Base-by-base conservation (phyloP, 2,329 filamentous ascomycete genomes). In the Aureobasidium mangrovei region DNA sequence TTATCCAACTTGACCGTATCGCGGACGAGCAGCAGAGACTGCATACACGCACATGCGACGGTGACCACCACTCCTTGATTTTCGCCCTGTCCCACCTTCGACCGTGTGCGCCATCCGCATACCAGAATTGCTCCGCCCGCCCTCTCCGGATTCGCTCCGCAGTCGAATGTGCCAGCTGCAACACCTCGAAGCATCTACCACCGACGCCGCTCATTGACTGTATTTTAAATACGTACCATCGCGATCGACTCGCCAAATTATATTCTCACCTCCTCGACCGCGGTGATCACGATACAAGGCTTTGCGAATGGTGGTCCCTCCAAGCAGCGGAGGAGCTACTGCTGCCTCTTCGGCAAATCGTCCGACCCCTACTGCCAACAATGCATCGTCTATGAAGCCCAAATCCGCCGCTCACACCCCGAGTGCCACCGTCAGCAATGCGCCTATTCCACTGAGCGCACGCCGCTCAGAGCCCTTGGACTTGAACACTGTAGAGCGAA, bases 401-500 rank as follows among this genome's bases (percentile, higher is more conserved):
- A 55, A 49, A 28, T 49, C 55, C 8, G 45, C 47, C 27, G 53
- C 55, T 29, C 36, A 49, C 18, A 53, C 55, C 10, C 47, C 54
- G 32, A 58, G 59, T 27, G 57, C 60, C 27, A 60, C 63, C 8
- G 62, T 65, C 32, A 65, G 64, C 40, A 65, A 68, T 49, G 65
- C 65, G 39, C 67, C 68, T 43, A 77, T 80, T 33, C 82, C 83
- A 48, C 72, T 85, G 65, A 85, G 82, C 71, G 80, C 80, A 64
- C 78, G 82, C 61, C 76, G 80, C 63, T 80, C 82, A 39, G 74
- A 77, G 56, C 82, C 89, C 44, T 76, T 98, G 58, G 91, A 97
- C 64, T 74, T 97, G 62, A 83, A 82, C 48, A 95, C 89, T 0
- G 93, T 98, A 57, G 93, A 97, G 74, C 85, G 91, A 65, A 85